Base-by-base conservation (phyloP, 495 filamentous ascomycete genomes). In the Aspergillus nanangensis region DNA sequence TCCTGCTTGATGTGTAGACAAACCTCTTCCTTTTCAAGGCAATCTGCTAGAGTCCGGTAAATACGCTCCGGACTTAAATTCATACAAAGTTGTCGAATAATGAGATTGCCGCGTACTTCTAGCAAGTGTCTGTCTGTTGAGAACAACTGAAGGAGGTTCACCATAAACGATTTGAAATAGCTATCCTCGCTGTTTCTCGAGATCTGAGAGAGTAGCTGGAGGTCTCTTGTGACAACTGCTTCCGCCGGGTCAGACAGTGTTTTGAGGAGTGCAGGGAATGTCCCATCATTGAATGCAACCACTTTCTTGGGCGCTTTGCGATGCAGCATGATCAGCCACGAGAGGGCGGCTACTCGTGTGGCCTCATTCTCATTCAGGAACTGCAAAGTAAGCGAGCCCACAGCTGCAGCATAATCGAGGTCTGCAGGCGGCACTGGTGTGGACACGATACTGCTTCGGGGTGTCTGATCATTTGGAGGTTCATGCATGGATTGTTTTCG, bases 91-190 rank as follows among this genome's bases (percentile, higher is more conserved):
- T 97, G 93, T 32, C 94, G 79, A 51, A 99, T 96, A 44, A 99
- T 97, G 3, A 97, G 70, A 60, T 97, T 99, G 7, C 94, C 94
- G 14, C 94, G 78, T 10, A 86, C 92, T 65, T 97, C 94, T 2
- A 99, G 71, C 13, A 99, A 70, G 50, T 87, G 83, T 20, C 94
- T 75, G 62, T 99, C 94, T 0, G 92, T 97, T 27, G 87, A 90
- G 56, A 96, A 99, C 2, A 99, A 79, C 55, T 96, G 92, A 9
- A 99, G 74, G 3, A 99, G 74, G 53, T 92, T 94, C 39, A 96
- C 88, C 94, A 99, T 97, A 60, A 99, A 99, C 10, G 89, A 92
- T 1, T 88, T 84, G 61, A 99, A 97, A 66, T 97, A 96, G 56
- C 88, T 85, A 55, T 97, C 94, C 56, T 96, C 93, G 67, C 92